A percentile compares a stretch with the other conserved stretches of the same genome.
Conservation (phyloP, 129 eudicot species). For the Lactuca sativa region DNA sequence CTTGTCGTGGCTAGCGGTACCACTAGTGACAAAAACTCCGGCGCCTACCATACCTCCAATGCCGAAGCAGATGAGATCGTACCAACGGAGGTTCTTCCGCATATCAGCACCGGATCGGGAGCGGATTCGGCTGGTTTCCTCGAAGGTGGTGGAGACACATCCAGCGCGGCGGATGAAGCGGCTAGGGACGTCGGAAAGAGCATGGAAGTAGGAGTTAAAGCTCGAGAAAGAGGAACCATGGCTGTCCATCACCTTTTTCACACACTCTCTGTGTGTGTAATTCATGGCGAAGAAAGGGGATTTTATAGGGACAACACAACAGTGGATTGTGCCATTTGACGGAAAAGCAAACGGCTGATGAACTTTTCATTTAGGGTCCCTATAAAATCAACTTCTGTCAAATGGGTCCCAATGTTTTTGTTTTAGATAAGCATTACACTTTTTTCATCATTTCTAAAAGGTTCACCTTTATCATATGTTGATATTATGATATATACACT, state of each 20-base stretch:
- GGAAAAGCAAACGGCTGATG: constrained; percentile 12
- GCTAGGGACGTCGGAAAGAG: constrained; percentile 60
- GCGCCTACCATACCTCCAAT: constrained; percentile 99
- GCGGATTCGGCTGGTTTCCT: constrained; percentile 60
- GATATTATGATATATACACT: constrained; percentile 23
- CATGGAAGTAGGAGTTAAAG: constrained; percentile 57
- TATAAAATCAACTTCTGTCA: constrained; percentile 21
- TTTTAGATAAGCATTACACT: constrained; percentile 26
- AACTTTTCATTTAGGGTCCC: constrained; percentile 24
- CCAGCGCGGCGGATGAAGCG: constrained; percentile 64
- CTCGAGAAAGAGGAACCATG: constrained; percentile 66
- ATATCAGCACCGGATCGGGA: constrained; percentile 61
- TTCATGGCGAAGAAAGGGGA: neutral
- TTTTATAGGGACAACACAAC: constrained; percentile 26
- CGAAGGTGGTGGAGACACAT: constrained; percentile 58
- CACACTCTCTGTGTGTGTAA: constrained; percentile 5
- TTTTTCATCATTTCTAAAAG: constrained; percentile 27
- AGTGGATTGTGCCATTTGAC: neutral
- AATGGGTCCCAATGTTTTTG: constrained; percentile 16
- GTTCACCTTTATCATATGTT: constrained; percentile 18
- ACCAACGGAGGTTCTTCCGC: constrained; percentile 64
- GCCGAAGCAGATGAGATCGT: constrained; percentile 82
- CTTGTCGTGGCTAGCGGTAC: constrained; percentile 49
- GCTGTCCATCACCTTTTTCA: constrained; percentile 39
- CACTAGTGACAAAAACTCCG: constrained; percentile 91